phyloP scores from a whole-genome alignment of 495 filamentous ascomycete species.

The Penicillium lividum region DNA sequence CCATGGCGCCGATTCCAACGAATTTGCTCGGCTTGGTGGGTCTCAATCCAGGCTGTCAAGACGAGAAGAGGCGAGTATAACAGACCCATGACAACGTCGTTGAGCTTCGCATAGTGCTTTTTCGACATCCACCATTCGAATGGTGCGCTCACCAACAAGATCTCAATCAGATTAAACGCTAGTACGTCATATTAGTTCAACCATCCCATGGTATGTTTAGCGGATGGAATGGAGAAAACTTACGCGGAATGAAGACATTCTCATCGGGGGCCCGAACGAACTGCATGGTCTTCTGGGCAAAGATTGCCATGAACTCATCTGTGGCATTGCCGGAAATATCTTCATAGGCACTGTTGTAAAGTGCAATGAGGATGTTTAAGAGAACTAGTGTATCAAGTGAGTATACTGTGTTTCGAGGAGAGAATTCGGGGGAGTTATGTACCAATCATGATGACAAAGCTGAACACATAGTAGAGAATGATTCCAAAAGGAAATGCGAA shows the following conservation, averaged over 20 bases:
- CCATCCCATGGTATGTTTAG: not conserved
- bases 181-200: not conserved
- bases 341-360: conserved; percentile 95
- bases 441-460: conserved; percentile 91
- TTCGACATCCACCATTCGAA: conserved; percentile 94
- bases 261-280: conserved; percentile 97
- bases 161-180: conserved; percentile 90
- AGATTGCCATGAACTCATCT: conserved; percentile 92
- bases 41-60: conserved; percentile 75
- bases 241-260: conserved; percentile 91
- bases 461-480: conserved; percentile 92
- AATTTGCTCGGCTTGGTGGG: conserved; percentile 65
- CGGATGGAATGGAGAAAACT: conserved; percentile 15
- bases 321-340: conserved; percentile 93
- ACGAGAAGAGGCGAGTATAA: conserved; percentile 85
- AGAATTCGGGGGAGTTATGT: conserved; percentile 11
- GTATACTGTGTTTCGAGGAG: conserved; percentile 6
- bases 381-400: conserved; percentile 56
- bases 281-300: conserved; percentile 88
- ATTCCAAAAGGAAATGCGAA: conserved; percentile 79
- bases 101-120: conserved; percentile 69
- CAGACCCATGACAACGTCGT: conserved; percentile 81
- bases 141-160: conserved; percentile 73
- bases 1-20: conserved; percentile 70
- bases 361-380: conserved; percentile 90